A percentile compares a stretch with the other conserved stretches of the same genome.
Evolutionary conservation across 768 basidiomycete genomes (phyloP).

Genomic region (Hysterangium stoloniferum): DNA sequence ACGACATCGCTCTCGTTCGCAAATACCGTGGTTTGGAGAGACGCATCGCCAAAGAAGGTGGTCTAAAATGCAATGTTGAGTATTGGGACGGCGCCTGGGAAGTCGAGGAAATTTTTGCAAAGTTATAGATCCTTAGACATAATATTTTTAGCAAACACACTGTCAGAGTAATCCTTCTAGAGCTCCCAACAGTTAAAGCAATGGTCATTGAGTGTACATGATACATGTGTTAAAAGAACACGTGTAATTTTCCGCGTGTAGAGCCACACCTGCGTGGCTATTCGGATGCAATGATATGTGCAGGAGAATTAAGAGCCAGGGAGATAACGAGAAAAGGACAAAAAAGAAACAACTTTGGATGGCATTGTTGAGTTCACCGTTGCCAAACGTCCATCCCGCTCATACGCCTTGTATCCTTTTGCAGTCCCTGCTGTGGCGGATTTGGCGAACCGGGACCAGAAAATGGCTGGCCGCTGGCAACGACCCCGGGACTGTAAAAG

Average conservation of each 20-base stretch:
- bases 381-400: slow-evolving; percentile 54
- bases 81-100: slow-evolving; percentile 98
- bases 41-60: slow-evolving; percentile 73
- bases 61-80: slow-evolving; percentile 63
- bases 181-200: slow-evolving; percentile 2
- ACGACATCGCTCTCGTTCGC: slow-evolving; percentile 80
- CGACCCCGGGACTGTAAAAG: slow-evolving; percentile 62
- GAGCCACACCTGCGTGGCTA: slow-evolving; percentile 9
- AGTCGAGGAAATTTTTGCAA: slow-evolving; percentile 73
- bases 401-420: slow-evolving; percentile 13
- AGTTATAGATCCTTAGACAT: slow-evolving; percentile 19
- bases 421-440: slow-evolving; percentile 9
- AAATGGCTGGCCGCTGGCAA: slow-evolving; percentile 36
- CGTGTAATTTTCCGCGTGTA: slow-evolving; percentile 5
- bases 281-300: slow-evolving; percentile 5
- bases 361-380: slow-evolving; percentile 37
- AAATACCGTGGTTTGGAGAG: slow-evolving; percentile 69
- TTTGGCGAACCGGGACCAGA: slow-evolving; percentile 5
- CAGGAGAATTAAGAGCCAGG: background rate
- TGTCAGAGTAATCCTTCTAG: slow-evolving; percentile 1
- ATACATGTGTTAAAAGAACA: slow-evolving; percentile 10
- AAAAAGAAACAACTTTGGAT: background rate
- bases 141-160: slow-evolving; percentile 3
- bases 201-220: slow-evolving; percentile 11
- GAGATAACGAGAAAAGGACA: background rate